Percentiles rank a stretch among this genome's conserved stretches.
These are phyloP conservation scores for Wallemia ichthyophaga DNA, from an alignment of 1,284 basidiomycete species.

Conservation along the genomic window DNA sequence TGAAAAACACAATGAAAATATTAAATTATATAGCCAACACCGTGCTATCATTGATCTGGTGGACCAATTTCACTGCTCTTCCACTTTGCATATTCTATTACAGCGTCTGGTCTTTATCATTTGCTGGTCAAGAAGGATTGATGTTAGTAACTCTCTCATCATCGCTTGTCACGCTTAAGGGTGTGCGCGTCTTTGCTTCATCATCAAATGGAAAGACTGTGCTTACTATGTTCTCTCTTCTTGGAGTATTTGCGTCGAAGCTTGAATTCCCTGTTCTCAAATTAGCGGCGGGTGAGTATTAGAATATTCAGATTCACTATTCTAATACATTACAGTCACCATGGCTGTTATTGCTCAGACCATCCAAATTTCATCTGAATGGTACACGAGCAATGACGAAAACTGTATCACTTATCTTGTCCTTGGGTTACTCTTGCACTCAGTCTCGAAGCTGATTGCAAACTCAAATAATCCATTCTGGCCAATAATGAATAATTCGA, in stretches of 20 bases:
- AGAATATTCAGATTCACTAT: neutral
- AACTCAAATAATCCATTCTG: constrained; percentile 11
- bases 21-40: neutral
- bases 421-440: neutral
- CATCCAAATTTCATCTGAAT: neutral
- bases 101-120: constrained; percentile 22
- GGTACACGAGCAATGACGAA: constrained; percentile 1
- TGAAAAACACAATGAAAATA: neutral
- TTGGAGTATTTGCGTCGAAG: constrained; percentile 29
- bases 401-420: neutral
- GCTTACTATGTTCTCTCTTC: constrained; percentile 18
- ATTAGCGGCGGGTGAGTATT: neutral
- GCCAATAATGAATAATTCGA: constrained; percentile 10
- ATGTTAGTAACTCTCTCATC: constrained; percentile 7
- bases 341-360: neutral
- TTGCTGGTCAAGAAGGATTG: constrained; percentile 8
- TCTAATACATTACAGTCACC: neutral
- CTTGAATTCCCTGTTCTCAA: neutral
- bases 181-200: neutral
- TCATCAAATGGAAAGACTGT: neutral
- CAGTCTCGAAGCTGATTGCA: neutral
- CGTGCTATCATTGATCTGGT: constrained; percentile 47
- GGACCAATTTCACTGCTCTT: constrained; percentile 59
- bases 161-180: constrained; percentile 2
- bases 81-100: constrained; percentile 69